A percentile compares a stretch with the other conserved stretches of the same genome.
Evolutionary conservation across 805 yeast species (phyloP).

Genomic region (Ogataea angusta): DNA sequence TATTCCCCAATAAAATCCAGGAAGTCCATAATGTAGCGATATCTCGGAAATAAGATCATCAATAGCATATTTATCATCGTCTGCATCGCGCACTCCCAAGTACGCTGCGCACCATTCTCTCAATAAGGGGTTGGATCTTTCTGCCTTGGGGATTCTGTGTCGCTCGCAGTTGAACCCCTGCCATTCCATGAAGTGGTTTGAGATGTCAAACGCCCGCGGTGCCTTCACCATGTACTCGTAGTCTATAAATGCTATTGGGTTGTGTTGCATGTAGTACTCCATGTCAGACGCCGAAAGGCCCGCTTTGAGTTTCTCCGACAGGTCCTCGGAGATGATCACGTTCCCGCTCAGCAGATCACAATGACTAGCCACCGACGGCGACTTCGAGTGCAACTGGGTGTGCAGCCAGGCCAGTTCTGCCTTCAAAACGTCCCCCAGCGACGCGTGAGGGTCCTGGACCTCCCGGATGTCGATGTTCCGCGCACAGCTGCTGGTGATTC

Average conservation of each 20-base stretch:
- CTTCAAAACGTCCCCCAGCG: constrained; percentile 37
- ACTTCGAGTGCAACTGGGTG: constrained; percentile 36
- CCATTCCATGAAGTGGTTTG: constrained; percentile 77
- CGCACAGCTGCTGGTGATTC: constrained; percentile 36
- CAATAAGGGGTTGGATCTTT: constrained; percentile 40
- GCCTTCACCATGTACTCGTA: constrained; percentile 72
- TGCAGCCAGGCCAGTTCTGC: constrained; percentile 57
- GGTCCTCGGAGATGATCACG: constrained; percentile 53
- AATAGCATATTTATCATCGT: constrained; percentile 23
- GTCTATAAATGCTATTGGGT: constrained; percentile 60
- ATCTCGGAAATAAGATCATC: constrained; percentile 53
- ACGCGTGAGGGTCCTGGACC: constrained; percentile 4
- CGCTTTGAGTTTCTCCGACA: constrained; percentile 20
- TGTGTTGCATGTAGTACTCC: constrained; percentile 14
- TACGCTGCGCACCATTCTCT: constrained; percentile 60
- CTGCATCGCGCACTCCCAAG: constrained; percentile 34
- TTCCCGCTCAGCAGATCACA: constrained; percentile 76
- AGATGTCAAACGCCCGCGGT: constrained; percentile 71
- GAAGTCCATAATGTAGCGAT: constrained; percentile 64
- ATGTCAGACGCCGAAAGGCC: constrained; percentile 8
- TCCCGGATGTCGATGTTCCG: constrained; percentile 32
- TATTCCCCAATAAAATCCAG: constrained; percentile 83
- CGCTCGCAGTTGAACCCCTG: constrained; percentile 76
- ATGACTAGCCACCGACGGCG: constrained; percentile 62
- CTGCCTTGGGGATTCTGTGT: constrained; percentile 54